These are phyloP conservation scores for Syncephalis plumigaleata DNA, from an alignment of 371 early-diverging fungal species.

Conservation along the genomic window DNA sequence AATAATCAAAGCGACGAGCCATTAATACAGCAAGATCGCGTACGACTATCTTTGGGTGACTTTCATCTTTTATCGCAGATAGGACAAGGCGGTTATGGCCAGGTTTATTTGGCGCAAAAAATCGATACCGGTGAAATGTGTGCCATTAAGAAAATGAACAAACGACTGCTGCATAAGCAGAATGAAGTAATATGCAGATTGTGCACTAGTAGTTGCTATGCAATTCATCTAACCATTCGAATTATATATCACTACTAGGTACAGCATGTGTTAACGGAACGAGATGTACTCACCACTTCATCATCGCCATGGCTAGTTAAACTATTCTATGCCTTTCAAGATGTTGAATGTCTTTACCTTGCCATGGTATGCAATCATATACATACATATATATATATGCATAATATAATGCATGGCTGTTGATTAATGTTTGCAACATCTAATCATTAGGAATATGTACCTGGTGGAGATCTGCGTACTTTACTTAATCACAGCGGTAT, in stretches of 20 bases:
- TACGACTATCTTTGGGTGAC: constrained; percentile 32
- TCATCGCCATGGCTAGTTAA: constrained; percentile 46
- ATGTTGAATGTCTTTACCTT: constrained; percentile 42
- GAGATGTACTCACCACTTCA: constrained; percentile 53
- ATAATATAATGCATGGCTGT: constrained; percentile 10
- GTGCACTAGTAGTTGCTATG: not conserved
- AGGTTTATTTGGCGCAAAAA: constrained; percentile 43
- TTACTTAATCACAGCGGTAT: constrained; percentile 37
- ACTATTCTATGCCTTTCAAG: constrained; percentile 51
- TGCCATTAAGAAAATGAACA: constrained; percentile 73
- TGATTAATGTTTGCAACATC: not conserved
- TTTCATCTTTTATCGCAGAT: constrained; percentile 60
- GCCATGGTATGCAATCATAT: constrained; percentile 24
- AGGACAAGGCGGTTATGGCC: constrained; percentile 77
- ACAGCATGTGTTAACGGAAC: constrained; percentile 56
- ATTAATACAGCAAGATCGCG: no score
- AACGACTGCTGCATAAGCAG: constrained; percentile 48
- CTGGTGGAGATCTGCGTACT: constrained; percentile 61
- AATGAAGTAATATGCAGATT: constrained; percentile 22
- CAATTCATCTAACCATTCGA: not conserved
- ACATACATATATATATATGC: constrained; percentile 12
- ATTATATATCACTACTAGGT: constrained; percentile 7
- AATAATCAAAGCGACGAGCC: no score
- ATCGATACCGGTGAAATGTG: constrained; percentile 55
- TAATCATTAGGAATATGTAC: constrained; percentile 36